Evolutionary conservation across 2,329 filamentous ascomycete species (phyloP), one percentile per base, ranked within the genome.

Genomic region (Ilyonectria robusta): DNA sequence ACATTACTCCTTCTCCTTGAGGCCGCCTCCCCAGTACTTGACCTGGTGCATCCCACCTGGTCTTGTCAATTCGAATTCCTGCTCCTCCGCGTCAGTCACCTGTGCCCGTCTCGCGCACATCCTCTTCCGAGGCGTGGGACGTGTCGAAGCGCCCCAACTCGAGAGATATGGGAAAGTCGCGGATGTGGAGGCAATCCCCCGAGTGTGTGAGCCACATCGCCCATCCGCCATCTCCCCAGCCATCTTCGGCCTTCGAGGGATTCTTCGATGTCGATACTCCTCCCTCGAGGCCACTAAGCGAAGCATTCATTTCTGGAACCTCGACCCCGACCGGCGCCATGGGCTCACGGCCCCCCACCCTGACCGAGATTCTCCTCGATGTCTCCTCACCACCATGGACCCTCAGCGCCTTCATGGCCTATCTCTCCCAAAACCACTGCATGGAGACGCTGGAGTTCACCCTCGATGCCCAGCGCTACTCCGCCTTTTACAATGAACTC

Each of bases 381-480:
- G 89, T 89, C 50, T 93, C 96, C 40, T 91, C 93, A 9, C 91
- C 94, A 46, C 96, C 96, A 72, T 98, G 94, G 88, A 97, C 95
- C 0, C 86, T 98, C 9, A 91, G 90, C 67, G 95, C 95, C 35
- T 98, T 98, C 81, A 98, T 96, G 90, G 95, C 95, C 62, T 98
- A 97, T 77, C 87, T 98, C 4, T 98, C 95, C 1, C 95, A 97
- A 78, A 98, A 98, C 77, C 95, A 98, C 81, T 99, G 96, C 78
- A 85, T 98, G 71, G 96, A 99, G 81, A 98, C 95, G 1, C 86
- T 99, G 44, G 96, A 98, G 78, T 99, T 99, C 80, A 97, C 95
- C 46, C 92, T 98, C 86, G 96, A 98, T 79, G 93, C 95, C 23
- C 93, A 94, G 65, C 89, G 94, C 67, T 99, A 98, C 79, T 88